These are phyloP conservation scores for Aspergillus campestris DNA, from an alignment of 495 filamentous ascomycete genomes.

Conservation along the genomic window DNA sequence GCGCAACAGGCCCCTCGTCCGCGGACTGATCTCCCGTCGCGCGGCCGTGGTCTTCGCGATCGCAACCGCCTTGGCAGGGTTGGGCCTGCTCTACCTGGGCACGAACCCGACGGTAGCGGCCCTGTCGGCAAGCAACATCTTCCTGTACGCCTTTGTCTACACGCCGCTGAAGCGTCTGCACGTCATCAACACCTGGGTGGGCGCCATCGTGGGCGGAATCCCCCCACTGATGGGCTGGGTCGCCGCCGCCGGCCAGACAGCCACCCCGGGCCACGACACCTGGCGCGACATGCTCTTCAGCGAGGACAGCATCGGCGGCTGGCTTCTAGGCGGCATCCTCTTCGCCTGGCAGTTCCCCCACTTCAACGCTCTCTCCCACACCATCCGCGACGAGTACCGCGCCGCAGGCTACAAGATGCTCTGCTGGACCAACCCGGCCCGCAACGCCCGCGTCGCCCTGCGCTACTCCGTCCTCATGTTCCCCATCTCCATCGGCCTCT, in stretches of 20 bases:
- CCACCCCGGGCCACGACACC: constrained; percentile 56
- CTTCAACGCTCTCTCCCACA: constrained; percentile 86
- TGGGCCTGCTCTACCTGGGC: constrained; percentile 68
- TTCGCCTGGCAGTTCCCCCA: constrained; percentile 98
- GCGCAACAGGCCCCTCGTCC: constrained; percentile 78
- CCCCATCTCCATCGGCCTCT: constrained; percentile 77
- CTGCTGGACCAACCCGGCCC: constrained; percentile 73
- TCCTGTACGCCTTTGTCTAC: constrained; percentile 83
- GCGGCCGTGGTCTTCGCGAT: constrained; percentile 76
- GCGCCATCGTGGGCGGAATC: constrained; percentile 86
- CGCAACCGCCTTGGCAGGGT: constrained; percentile 55
- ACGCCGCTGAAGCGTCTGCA: constrained; percentile 85
- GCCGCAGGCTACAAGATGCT: constrained; percentile 87
- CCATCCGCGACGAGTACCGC: constrained; percentile 83
- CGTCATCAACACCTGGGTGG: constrained; percentile 90
- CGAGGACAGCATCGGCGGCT: constrained; percentile 67
- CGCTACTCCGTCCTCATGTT: constrained; percentile 83
- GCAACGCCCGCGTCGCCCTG: constrained; percentile 77
- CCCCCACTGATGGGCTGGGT: constrained; percentile 98
- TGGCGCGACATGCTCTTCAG: constrained; percentile 76
- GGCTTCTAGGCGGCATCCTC: constrained; percentile 75
- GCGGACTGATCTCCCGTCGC: constrained; percentile 65
- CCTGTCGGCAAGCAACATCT: constrained; percentile 76
- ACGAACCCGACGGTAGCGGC: constrained; percentile 90
- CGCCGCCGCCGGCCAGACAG: constrained; percentile 79